Base-by-base conservation (phyloP, 2,329 filamentous ascomycete species). In the Epichloe glyceriae region DNA sequence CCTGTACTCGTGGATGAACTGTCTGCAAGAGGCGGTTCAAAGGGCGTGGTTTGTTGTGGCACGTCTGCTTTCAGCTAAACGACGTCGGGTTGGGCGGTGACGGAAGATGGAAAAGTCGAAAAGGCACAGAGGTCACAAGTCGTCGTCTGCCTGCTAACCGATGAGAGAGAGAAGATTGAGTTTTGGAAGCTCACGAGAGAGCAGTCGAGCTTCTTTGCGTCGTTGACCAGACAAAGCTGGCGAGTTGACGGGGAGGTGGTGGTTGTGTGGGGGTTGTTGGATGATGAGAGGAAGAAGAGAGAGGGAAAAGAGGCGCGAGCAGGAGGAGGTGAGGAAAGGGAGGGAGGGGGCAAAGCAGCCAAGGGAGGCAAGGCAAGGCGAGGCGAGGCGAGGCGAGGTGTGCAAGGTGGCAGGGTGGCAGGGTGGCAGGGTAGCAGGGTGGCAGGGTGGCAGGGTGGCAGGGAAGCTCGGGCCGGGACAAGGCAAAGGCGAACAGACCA, bases 281-380 rank as follows among this genome's bases (percentile, higher is more conserved):
- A 47, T 47, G 53, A 39, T 49, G 49, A 48, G 45, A 47, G 49
- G 47, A 50, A 52, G 47, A 52, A 51, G 51, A 50, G 51, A 49
- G 46, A 50, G 40, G 50, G 42, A 43, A 42, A 20, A 43, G 17
- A 47, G 47, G 48, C 45, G 49, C 39, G 40, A 35, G 42, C 20
- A 45, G 37, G 5, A 39, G 20, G 22, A 46, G 51, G 49, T 26
- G 22, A 47, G 37, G 45, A 50, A 49, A 50, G 46, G 51, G n/a
- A n/a, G n/a, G n/a, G 47, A 46, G 22, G 46, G 37, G 37, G 37
- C 22, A 33, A n/a, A 45, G 42, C 11, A 33, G 33, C 26, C 30
- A 34, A 33, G 22, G 42, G n/a, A 10, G 22, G 20, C 14, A n/a
- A 12, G 14, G 3, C 8, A 12, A 19, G 44, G 19, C 14, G 3